phyloP scores from a whole-genome alignment of 306 rosid genomes.

The Cicer bijugum region DNA sequence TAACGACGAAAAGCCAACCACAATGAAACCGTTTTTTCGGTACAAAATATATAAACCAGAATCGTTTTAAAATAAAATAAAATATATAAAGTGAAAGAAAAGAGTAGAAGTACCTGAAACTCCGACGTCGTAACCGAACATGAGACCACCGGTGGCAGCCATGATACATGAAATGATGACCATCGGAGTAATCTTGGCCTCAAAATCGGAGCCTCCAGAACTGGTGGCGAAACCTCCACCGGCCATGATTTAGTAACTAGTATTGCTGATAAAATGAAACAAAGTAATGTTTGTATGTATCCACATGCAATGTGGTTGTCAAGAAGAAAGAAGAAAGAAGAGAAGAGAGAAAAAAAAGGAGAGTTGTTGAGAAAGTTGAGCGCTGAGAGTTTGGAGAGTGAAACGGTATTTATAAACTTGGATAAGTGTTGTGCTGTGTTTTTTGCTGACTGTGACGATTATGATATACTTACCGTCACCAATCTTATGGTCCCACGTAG shows the following conservation, averaged over 20 bases:
- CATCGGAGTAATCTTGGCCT: slow-evolving; percentile 84
- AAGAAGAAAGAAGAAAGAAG: not conserved
- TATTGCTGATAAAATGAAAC: not conserved
- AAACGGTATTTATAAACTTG: slow-evolving; percentile 14
- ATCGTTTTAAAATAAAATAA: not conserved
- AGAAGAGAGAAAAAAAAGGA: not conserved
- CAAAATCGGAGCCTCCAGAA: slow-evolving; percentile 51
- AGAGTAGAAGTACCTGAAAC: slow-evolving; percentile 59
- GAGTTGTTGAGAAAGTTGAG: not conserved
- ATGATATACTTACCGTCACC: not conserved
- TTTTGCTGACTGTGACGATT: not conserved
- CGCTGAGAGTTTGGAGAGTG: not conserved
- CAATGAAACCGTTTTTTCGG: not conserved
- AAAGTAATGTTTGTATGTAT: too few species aligned
- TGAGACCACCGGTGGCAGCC: slow-evolving; percentile 96
- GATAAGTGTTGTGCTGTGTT: not conserved
- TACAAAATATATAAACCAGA: not conserved
- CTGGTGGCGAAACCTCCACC: slow-evolving; percentile 56
- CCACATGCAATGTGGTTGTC: not conserved
- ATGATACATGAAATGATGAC: slow-evolving; percentile 77
- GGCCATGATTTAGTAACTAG: slow-evolving; percentile 45
- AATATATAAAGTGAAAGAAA: too few species aligned
- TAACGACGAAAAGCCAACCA: not conserved
- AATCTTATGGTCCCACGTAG: slow-evolving; percentile 17
- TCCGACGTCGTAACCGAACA: slow-evolving; percentile 88